Evolutionary conservation across 2,329 filamentous ascomycete species (phyloP).

Genomic region (Talaromyces sp.): DNA sequence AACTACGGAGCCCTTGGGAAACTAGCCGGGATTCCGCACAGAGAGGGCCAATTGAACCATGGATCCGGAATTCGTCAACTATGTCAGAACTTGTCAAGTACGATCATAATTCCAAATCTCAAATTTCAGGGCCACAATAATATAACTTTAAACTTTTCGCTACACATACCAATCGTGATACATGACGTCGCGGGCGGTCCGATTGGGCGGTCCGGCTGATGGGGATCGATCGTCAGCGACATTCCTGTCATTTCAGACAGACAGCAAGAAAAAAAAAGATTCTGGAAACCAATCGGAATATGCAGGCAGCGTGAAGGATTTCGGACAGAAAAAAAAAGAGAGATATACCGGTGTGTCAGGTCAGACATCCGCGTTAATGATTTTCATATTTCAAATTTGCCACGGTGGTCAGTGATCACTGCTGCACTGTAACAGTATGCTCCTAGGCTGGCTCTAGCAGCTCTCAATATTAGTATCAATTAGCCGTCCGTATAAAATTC

Average conservation of each 20-base stretch:
- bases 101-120: neutral
- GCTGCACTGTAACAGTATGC: too few species aligned
- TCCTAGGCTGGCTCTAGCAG: neutral
- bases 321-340: neutral
- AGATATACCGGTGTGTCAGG: neutral
- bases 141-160: neutral
- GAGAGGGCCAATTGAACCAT: neutral
- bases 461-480: neutral
- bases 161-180: too few species aligned
- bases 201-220: neutral
- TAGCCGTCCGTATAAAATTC: too few species aligned
- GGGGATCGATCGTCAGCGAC: neutral
- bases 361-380: too few species aligned
- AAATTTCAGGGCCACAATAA: neutral
- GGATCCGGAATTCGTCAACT: neutral
- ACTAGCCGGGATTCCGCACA: too few species aligned
- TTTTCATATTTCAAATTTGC: too few species aligned
- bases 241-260: too few species aligned
- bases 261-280: too few species aligned
- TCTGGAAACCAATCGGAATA: neutral
- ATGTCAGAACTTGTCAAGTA: too few species aligned
- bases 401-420: too few species aligned
- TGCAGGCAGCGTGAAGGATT: neutral
- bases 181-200: neutral
- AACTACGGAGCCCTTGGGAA: neutral